Percentiles rank a stretch among this genome's conserved stretches.
Conservation (phyloP, 176 grass and related monocot species). For the Oryza rufipogon region DNA sequence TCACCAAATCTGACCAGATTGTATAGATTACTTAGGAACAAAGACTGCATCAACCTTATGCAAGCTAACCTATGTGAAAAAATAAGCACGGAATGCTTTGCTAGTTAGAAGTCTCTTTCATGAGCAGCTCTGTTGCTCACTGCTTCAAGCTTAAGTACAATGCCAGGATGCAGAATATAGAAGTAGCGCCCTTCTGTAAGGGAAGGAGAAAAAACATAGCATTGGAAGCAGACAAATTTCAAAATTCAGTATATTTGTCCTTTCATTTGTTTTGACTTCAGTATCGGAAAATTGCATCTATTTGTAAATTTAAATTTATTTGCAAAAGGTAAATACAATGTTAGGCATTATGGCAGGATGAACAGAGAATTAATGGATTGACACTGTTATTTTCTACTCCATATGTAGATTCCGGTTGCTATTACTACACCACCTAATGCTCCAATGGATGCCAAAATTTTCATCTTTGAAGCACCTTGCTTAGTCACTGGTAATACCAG, state of each 20-base stretch:
- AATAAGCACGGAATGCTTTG: neutral
- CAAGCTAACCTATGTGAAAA: neutral
- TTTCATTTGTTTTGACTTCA: constrained; percentile 32
- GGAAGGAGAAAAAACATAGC: neutral
- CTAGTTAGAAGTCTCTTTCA: neutral
- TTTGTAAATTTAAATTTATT: constrained; percentile 5
- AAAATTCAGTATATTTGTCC: constrained; percentile 11
- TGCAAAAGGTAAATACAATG: constrained; percentile 23
- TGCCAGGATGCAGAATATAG: neutral
- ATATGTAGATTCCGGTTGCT: constrained; percentile 71
- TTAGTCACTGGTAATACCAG: constrained; percentile 62
- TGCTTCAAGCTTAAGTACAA: neutral
- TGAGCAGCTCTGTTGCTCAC: neutral
- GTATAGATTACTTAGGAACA: too few species aligned
- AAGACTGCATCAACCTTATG: neutral
- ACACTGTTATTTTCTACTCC: constrained; percentile 65
- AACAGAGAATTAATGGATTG: neutral
- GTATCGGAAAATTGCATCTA: constrained; percentile 29
- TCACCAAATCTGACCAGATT: constrained; percentile 20
- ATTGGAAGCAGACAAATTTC: neutral
- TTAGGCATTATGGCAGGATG: neutral
- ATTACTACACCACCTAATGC: constrained; percentile 53
- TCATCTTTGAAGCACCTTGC: constrained; percentile 62
- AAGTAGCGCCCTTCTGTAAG: neutral
- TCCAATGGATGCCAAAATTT: constrained; percentile 67